Base-by-base conservation (phyloP, 2,329 filamentous ascomycete genomes). In the Cadophora sp. region DNA sequence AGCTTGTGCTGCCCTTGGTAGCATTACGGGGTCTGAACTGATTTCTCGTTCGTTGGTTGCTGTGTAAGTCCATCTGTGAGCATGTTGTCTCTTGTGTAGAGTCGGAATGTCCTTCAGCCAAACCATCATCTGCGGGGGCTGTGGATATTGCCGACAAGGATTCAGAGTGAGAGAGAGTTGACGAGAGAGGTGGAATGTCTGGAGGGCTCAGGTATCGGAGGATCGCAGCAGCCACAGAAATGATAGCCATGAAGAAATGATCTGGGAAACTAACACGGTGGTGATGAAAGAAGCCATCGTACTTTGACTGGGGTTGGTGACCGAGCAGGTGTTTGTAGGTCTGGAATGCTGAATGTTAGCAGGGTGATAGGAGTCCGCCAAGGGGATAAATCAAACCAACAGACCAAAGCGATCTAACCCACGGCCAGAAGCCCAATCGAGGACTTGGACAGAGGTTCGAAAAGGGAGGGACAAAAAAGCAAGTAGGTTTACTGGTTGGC, bases 1-100 rank as follows among this genome's bases (percentile, higher is more conserved):
- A 97, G 80, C 87, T 97, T 75, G 89, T 92, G 64, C 93, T 97
- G 67, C 94, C 94, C 80, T 96, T 97, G 77, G 91, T 91, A 53
- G 90, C 84, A 71, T 91, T 91, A 77, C 94, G 92, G 46, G 95
- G 93, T 78, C 94, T 93, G 84, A 98, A 98, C 74, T 96, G 92
- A 77, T 92, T 94, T 80, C 92, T 90, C 74, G 92, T 93, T 77
- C 94, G 91, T 80, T 94, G 91, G 83, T 96, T 96, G 75, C 93
- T 96, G 78, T 69, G 31, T 66, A 76, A 62, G 58, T 27, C 60
- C 73, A 48, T 77, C 67, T 75, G 78, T 82, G 75, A 78, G 77
- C 68, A 73, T 61, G 67, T 79, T 80, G 74, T 81, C 76, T 70
- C 53, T 72, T 73, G 72, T 63, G 55, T 62, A 69, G 9, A 22